A percentile compares a stretch with the other conserved stretches of the same genome.
Evolutionary conservation across 352 stramenopile genomes (phyloP).

Genomic region (Hyaloperonospora brassicae): DNA sequence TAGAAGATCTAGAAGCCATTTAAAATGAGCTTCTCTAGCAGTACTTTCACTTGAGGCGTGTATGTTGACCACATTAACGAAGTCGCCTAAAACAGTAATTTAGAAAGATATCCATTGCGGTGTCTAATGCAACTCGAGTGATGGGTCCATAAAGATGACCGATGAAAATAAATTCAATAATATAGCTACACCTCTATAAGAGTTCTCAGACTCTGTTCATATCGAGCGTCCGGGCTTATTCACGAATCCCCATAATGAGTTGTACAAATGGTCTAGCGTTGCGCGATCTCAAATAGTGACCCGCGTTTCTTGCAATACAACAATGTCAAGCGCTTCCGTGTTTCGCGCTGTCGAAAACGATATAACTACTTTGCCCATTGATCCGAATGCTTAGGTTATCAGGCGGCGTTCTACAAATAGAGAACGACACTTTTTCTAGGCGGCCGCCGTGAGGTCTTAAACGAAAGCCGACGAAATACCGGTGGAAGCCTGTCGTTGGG

Average conservation of each 20-base stretch:
- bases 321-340: neutral
- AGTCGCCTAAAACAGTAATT: neutral
- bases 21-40: neutral
- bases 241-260: neutral
- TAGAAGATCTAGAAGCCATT: neutral
- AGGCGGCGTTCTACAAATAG: no score
- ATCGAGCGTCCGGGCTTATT: neutral
- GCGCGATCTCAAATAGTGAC: neutral
- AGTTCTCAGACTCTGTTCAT: neutral
- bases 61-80: neutral
- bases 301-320: no score
- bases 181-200: neutral
- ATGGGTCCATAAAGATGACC: neutral
- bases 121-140: neutral
- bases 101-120: neutral
- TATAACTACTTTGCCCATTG: neutral
- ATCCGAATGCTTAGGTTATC: neutral
- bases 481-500: neutral
- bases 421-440: neutral
- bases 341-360: no score
- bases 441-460: neutral
- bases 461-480: neutral
- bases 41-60: neutral
- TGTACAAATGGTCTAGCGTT: neutral
- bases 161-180: neutral